These are phyloP conservation scores for Candida verbasci DNA, from an alignment of 805 yeast species.

Conservation along the genomic window DNA sequence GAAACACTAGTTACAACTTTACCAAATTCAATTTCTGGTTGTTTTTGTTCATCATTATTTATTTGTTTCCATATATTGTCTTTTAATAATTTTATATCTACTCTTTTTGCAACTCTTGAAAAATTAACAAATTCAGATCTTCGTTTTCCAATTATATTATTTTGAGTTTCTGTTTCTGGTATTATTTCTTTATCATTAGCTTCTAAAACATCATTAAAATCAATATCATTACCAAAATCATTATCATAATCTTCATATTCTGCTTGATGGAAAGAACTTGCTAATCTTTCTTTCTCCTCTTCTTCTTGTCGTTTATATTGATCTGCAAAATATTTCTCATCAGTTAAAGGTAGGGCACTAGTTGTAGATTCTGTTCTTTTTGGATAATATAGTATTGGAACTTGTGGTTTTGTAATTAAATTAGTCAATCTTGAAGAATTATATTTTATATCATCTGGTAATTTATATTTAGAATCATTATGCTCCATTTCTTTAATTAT, in stretches of 20 bases:
- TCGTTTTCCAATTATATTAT: conserved; percentile 13
- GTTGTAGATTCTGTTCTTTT: conserved; percentile 7
- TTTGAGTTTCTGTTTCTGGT: conserved; percentile 7
- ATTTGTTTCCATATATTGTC: conserved; percentile 39
- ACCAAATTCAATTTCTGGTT: conserved; percentile 20
- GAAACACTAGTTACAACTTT: conserved; percentile 32
- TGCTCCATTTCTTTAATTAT: conserved; percentile 10
- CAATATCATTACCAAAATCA: conserved; percentile 33
- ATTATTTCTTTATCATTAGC: conserved; percentile 7
- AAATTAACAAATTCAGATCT: conserved; percentile 39
- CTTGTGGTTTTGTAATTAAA: conserved; percentile 62
- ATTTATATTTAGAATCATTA: conserved; percentile 26
- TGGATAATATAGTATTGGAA: conserved; percentile 14
- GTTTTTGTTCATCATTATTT: conserved; percentile 14
- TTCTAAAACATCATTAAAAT: conserved; percentile 40
- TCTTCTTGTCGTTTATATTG: conserved; percentile 46
- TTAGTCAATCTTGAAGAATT: conserved; percentile 63
- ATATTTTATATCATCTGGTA: conserved; percentile 74
- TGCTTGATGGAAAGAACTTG: conserved; percentile 36
- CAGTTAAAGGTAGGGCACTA: conserved; percentile 36
- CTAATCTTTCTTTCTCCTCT: conserved; percentile 32
- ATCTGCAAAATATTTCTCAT: conserved; percentile 71
- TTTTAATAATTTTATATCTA: conserved; percentile 36
- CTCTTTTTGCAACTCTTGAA: conserved; percentile 39
- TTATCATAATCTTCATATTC: conserved; percentile 37